Evolutionary conservation across 2,329 filamentous ascomycete genomes (phyloP), one percentile per base, ranked within the genome.

Genomic region (Cladosporium sp.): DNA sequence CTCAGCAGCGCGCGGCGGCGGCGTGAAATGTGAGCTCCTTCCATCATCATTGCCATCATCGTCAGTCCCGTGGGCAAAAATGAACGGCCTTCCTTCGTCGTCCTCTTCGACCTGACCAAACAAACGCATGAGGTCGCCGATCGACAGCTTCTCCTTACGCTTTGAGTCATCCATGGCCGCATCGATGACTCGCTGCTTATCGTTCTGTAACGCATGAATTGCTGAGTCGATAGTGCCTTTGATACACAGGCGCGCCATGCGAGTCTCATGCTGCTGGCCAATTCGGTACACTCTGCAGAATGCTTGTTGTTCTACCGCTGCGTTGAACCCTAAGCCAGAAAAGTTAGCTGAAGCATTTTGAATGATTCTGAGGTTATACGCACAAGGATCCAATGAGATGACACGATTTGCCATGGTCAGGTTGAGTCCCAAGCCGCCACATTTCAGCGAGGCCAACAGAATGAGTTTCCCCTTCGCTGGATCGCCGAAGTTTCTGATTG

Each of bases 261-360:
- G 74, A 0, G 86, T 85, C 34, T 82, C 73, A 40, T 85, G 81
- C 0, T 66, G 60, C 61, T 93, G 89, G 0, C 87, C 87, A 2
- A 86, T 83, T 4, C 88, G 79, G 63, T 81, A 82, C 0, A 90
- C 81, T 0, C 88, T 80, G 1, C 77, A 80, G 65, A 83, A 83
- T 1, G 78, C 78, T 70, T 69, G 64, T 20, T 66, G 58, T 59
- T 65, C 70, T 40, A 64, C 74, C 2, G 62, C 61, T 10, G n/a
- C n/a, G n/a, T n/a, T n/a, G n/a, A n/a, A n/a, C n/a, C n/a, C n/a
- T n/a, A n/a, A n/a, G n/a, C n/a, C n/a, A n/a, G n/a, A n/a, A n/a
- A n/a, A n/a, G n/a, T n/a, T n/a, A n/a, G n/a, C n/a, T n/a, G n/a
- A n/a, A n/a, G n/a, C n/a, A n/a, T n/a, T n/a, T n/a, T n/a, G 28